Base-by-base conservation (phyloP, 2,329 filamentous ascomycete genomes). In the Colletotrichum lini region DNA sequence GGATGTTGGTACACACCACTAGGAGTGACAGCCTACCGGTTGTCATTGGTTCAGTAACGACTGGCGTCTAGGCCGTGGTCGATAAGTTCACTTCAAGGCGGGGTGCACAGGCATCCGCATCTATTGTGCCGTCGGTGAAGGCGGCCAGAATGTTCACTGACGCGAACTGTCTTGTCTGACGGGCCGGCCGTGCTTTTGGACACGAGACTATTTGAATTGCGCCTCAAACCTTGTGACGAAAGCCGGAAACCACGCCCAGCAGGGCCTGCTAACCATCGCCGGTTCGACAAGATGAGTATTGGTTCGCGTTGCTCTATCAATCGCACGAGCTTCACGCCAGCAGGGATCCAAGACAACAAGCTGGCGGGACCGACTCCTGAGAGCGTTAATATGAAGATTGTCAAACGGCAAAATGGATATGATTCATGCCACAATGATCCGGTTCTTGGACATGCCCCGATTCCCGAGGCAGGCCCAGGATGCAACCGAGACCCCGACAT, bases 281-380 rank as follows among this genome's bases (percentile, higher is more conserved):
- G 44, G 58, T 58, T 53, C 52, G 64, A 16, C 52, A 63, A 68
- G 45, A 72, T 70, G 45, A 65, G 58, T 47, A 59, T 72, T 52
- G 45, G 68, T 63, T 59, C 59, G 26, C 70, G 70, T 70, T 65
- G 65, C 70, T 70, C 58, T 61, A 72, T 70, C 70, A 70, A 72
- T 71, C 68, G 68, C 65, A 70, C 66, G 61, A 72, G 60, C 70
- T 60, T 70, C 42, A 61, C 60, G 15, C 49, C 70, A 70, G 40
- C 59, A 40, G 44, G 70, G 68, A 40, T 57, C 38, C 21, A 60
- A 72, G 38, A 42, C 50, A 47, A 59, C 42, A 50, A n/a, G 52
- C 47, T 54, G 53, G 45, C 42, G 42, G 40, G 35, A 56, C 23
- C 15, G 45, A 13, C 64, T 63, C 45, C 57, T 54, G 42, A 47